Evolutionary conservation across 2,329 filamentous ascomycete genomes (phyloP).

Genomic region (Calonectria multiphialidica): DNA sequence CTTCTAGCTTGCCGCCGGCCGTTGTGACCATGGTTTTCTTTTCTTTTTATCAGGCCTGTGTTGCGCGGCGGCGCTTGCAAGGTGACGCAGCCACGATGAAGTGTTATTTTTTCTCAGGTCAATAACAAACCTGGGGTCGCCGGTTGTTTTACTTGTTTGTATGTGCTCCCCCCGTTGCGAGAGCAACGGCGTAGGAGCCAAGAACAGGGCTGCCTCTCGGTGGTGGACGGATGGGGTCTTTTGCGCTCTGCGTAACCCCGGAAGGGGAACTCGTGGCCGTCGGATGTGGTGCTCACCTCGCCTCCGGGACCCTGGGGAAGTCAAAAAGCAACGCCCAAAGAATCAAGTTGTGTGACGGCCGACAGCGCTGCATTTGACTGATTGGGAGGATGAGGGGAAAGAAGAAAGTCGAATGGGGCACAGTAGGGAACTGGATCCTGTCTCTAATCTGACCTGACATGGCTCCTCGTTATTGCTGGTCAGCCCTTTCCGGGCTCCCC

Average conservation of each 20-base stretch:
- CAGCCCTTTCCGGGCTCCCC: slow-evolving; percentile 10
- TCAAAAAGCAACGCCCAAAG: slow-evolving; percentile 9
- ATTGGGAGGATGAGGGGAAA: slow-evolving; percentile 1
- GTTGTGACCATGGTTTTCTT: neutral
- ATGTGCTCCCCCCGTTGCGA: slow-evolving; percentile 33
- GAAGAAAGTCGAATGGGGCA: slow-evolving; percentile 17
- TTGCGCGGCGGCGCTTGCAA: neutral
- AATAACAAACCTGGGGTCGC: slow-evolving; percentile 34
- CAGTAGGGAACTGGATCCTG: slow-evolving; percentile 28
- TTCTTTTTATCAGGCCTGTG: neutral
- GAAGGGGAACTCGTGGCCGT: slow-evolving; percentile 35
- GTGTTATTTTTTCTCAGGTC: slow-evolving; percentile 17
- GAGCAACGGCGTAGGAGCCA: slow-evolving; percentile 36
- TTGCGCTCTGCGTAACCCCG: slow-evolving; percentile 35
- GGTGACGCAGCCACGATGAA: slow-evolving; percentile 32
- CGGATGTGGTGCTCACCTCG: slow-evolving; percentile 37
- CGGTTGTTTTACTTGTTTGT: slow-evolving; percentile 24
- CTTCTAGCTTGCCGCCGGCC: neutral
- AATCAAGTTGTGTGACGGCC: slow-evolving; percentile 2
- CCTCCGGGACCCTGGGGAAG: slow-evolving; percentile 34
- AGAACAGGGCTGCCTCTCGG: slow-evolving; percentile 38
- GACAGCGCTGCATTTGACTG: neutral
- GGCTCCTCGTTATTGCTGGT: slow-evolving; percentile 8
- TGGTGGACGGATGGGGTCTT: slow-evolving; percentile 34
- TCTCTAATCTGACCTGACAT: slow-evolving; percentile 20